Evolutionary conservation across 1,284 basidiomycete genomes (phyloP), one percentile per base, ranked within the genome.

Genomic region (Sporisorium scitamineum): DNA sequence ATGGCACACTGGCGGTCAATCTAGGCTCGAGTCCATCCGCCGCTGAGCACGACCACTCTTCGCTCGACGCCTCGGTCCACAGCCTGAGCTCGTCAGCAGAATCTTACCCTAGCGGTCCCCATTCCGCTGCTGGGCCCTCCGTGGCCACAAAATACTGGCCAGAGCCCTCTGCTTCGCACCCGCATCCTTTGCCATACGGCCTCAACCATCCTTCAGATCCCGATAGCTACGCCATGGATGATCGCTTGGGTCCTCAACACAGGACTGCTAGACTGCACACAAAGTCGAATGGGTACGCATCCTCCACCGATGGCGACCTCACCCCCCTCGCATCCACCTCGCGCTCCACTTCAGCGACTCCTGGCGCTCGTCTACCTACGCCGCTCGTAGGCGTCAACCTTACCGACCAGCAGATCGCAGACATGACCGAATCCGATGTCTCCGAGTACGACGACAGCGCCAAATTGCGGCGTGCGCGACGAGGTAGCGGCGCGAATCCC

Each of bases 281-380:
- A 45, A 66, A 66, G 29, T 58, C 61, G 29, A 45, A 42, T 13
- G 74, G 78, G 54, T 79, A 80, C 24, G 48, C 79, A 18, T 76
- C 76, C 5, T 80, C 78, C 50, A 70, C 66, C 52, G 79, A 80
- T 22, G 78, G 72, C 41, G 79, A 80, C 31, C 59, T 72, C 54
- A 66, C 67, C 7, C 61, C 65, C 13, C 42, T 69, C 14, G 61
- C 79, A n/a, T 63, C 65, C 20, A 54, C 63, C n/a, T 79, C 79
- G 3, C 51, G 45, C 24, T 9, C 53, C 13, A 14, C 20, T 11
- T 24, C 56, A 8, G 41, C 41, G 45, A 39, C 52, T 14, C 29
- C 29, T 22, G 53, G 44, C 34, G 42, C 34, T 37, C 67, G 74
- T 24, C 54, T 77, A 24, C 42, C 61, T n/a, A 63, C 73, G 29